Evolutionary conservation across 2,329 filamentous ascomycete genomes (phyloP).

Genomic region (Meredithiella fracta): DNA sequence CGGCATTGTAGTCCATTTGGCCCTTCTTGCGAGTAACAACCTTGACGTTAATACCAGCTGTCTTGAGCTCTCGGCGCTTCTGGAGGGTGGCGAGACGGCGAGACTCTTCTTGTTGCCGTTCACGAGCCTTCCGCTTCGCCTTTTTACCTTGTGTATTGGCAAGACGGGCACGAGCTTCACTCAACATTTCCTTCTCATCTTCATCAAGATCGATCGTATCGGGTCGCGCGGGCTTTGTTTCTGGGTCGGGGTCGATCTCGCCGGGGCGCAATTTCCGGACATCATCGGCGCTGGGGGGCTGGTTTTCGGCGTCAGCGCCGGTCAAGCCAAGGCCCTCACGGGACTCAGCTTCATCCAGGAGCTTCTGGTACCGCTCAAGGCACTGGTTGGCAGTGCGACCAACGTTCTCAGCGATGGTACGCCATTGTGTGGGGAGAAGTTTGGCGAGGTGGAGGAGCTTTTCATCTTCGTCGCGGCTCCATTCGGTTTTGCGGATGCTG

Average conservation of each 20-base stretch:
- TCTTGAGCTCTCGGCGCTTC: conserved; percentile 92
- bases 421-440: conserved; percentile 98
- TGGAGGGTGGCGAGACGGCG: conserved; percentile 76
- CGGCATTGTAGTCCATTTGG: conserved; percentile 98
- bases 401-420: conserved; percentile 92
- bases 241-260: conserved; percentile 91
- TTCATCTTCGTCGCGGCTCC: conserved; percentile 97
- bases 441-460: conserved; percentile 92
- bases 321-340: conserved; percentile 71
- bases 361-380: conserved; percentile 87
- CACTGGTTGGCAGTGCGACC: conserved; percentile 94
- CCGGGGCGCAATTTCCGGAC: conserved; percentile 77
- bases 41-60: conserved; percentile 96
- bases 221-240: conserved; percentile 85
- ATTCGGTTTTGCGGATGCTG: conserved; percentile 95
- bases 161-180: conserved; percentile 85
- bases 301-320: conserved; percentile 72
- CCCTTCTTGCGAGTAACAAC: conserved; percentile 80
- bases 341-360: conserved; percentile 89
- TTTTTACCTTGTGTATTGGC: conserved; percentile 99
- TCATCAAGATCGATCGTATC: conserved; percentile 98
- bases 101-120: conserved; percentile 89
- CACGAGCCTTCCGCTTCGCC: conserved; percentile 90
- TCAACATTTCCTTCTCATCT: conserved; percentile 98
- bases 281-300: conserved; percentile 82